A percentile compares a stretch with the other conserved stretches of the same genome.
These are phyloP conservation scores for Apiotrichum gracile DNA, from an alignment of 1,284 basidiomycete genomes.

Conservation along the genomic window DNA sequence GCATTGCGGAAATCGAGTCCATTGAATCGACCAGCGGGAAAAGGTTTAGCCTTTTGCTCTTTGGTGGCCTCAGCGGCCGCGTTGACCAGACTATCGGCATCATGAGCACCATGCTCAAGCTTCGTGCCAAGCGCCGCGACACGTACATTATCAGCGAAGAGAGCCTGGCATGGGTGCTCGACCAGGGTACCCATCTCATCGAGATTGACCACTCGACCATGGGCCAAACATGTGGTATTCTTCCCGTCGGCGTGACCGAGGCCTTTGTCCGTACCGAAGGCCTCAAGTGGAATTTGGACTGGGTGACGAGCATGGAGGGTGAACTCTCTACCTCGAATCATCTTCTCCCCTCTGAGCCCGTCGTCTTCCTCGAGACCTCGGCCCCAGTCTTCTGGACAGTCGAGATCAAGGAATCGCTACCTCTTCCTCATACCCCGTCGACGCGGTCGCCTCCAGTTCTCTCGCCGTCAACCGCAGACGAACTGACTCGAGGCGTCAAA, in stretches of 20 bases:
- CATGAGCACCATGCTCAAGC: slow-evolving; percentile 75
- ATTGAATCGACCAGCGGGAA: slow-evolving; percentile 51
- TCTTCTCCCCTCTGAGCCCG: slow-evolving; percentile 57
- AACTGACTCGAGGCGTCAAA: slow-evolving; percentile 13
- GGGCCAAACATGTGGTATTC: slow-evolving; percentile 84
- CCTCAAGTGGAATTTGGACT: slow-evolving; percentile 78
- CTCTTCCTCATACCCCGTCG: slow-evolving; percentile 21
- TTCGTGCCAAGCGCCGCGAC: slow-evolving; percentile 58
- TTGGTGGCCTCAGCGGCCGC: slow-evolving; percentile 84
- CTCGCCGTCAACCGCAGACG: slow-evolving; percentile 8
- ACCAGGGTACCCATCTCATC: slow-evolving; percentile 74
- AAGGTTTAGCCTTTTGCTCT: slow-evolving; percentile 65
- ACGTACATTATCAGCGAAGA: slow-evolving; percentile 79
- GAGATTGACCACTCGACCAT: slow-evolving; percentile 64
- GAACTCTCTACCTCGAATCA: slow-evolving; percentile 89
- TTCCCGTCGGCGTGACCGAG: slow-evolving; percentile 76
- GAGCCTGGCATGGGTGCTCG: slow-evolving; percentile 81
- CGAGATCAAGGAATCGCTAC: slow-evolving; percentile 48
- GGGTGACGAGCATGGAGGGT: slow-evolving; percentile 69
- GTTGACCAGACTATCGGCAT: slow-evolving; percentile 93
- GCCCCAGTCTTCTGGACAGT: slow-evolving; percentile 84
- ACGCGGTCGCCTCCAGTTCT: no score
- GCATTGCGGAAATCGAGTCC: slow-evolving; percentile 58
- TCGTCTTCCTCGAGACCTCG: slow-evolving; percentile 61
- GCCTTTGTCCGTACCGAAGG: slow-evolving; percentile 75